Percentiles rank a stretch among this genome's conserved stretches.
Conservation (phyloP, 306 rosid species). For the Lupinus albus region DNA sequence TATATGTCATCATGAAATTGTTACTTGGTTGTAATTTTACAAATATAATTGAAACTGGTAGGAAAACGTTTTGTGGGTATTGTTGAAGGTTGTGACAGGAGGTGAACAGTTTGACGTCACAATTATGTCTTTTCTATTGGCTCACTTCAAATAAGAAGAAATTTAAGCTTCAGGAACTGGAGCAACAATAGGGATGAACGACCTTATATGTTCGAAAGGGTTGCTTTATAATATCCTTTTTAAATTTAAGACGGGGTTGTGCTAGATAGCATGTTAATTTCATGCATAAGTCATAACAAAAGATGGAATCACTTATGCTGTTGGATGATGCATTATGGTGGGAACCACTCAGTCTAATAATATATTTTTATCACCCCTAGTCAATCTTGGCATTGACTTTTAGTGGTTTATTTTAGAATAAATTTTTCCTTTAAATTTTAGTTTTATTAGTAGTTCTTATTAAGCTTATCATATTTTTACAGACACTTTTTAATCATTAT, state of each 20-base stretch:
- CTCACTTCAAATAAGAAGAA: background rate
- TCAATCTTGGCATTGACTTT: constrained; percentile 15
- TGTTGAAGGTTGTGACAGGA: constrained; percentile 29
- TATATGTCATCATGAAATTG: constrained; percentile 11
- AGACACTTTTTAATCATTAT: constrained; percentile 12
- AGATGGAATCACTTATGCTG: constrained; percentile 21
- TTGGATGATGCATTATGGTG: background rate
- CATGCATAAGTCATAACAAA: constrained; percentile 26
- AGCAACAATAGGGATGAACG: constrained; percentile 27
- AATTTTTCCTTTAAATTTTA: constrained; percentile 3
- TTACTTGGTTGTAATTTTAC: constrained; percentile 24
- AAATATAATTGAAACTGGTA: constrained; percentile 34
- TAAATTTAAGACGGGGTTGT: constrained; percentile 22
- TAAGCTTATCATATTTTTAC: constrained; percentile 13
- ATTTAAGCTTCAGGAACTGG: constrained; percentile 22
- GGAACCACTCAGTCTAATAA: constrained; percentile 11
- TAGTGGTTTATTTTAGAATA: constrained; percentile 9
- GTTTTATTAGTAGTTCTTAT: constrained; percentile 30
- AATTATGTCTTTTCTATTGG: constrained; percentile 21
- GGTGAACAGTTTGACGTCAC: constrained; percentile 31
- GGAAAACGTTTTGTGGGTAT: constrained; percentile 8
- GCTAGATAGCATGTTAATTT: constrained; percentile 26
- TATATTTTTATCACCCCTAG: background rate
- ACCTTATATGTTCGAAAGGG: constrained; percentile 8
- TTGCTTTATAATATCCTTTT: constrained; percentile 18